Base-by-base conservation (phyloP, 1,284 basidiomycete genomes). In the Fomes fomentarius region DNA sequence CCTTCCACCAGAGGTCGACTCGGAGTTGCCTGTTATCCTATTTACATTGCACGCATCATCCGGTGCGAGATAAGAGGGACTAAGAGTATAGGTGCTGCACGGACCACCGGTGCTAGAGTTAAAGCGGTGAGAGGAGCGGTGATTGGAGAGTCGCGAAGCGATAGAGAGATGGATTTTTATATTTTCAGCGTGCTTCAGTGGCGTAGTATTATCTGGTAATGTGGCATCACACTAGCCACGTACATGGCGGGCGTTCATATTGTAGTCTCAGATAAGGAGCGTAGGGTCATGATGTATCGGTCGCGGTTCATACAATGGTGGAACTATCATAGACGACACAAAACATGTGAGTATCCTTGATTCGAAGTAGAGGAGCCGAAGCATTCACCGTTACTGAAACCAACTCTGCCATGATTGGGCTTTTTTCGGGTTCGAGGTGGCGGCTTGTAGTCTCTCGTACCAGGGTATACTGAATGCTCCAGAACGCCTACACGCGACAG, bases 401-500 rank as follows among this genome's bases (percentile, higher is more conserved):
- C 39, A 2, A 52, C 24, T 11, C 28, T 30, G 7, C 28, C 28
- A 30, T 30, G 28, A 6, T 35, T 46, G 2, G 43, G 39, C 39
- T 52, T 57, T 48, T 56, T 57, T 28, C 38, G 47, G 22, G 31
- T 22, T 28, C 50, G 52, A 0, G 54, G 55, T 21, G 54, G 57
- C 39, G 46, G 49, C 50, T 48, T 61, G 60, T 52, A 62, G 12
- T 52, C 54, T 8, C 57, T 44, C 51, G 56, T 58, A 34, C 58
- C 55, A 1, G 58, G 58, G 43, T 60, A 60, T 12, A 54, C 58
- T 2, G 48, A 17, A 35, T 56, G 51, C 1, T 62, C 51, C 31
- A 61, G 57, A n/a, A 60, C 60, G 26, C 60, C 63, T 4, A 64
- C 63, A 14, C 55, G 56, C 1, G 57, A 57, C 34, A 58, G 17